Percentiles rank a stretch among this genome's conserved stretches.
Evolutionary conservation across 495 filamentous ascomycete genomes (phyloP).

Genomic region (Podospora tetraspora): DNA sequence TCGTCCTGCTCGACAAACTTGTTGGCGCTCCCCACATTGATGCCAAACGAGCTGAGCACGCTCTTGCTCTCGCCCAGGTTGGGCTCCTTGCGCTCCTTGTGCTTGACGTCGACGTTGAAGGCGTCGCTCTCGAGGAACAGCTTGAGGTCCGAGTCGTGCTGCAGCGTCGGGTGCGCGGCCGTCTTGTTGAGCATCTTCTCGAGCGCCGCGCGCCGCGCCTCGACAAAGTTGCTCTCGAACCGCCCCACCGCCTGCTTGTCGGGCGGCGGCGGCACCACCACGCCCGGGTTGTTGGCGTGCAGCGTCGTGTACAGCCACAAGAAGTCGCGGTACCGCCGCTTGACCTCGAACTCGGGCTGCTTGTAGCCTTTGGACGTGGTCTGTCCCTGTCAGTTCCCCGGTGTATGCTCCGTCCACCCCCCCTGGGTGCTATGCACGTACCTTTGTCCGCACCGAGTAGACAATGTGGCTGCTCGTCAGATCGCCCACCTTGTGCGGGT

Average conservation of each 20-base stretch:
- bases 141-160: constrained; percentile 90
- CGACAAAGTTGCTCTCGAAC: constrained; percentile 96
- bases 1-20: constrained; percentile 99
- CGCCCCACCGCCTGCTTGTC: constrained; percentile 97
- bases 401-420: background rate
- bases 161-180: constrained; percentile 81
- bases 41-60: constrained; percentile 78
- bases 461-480: constrained; percentile 95
- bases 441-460: constrained; percentile 91
- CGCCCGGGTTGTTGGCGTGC: constrained; percentile 88
- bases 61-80: constrained; percentile 86
- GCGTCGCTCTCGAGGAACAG: constrained; percentile 93
- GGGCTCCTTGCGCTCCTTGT: constrained; percentile 90
- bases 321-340: constrained; percentile 91
- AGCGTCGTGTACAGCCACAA: constrained; percentile 93
- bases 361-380: constrained; percentile 95
- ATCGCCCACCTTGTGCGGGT: constrained; percentile 97
- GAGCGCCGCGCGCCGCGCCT: constrained; percentile 79
- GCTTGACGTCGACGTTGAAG: constrained; percentile 94
- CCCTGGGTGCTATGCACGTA: constrained; percentile 34
- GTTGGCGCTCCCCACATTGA: constrained; percentile 62
- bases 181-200: constrained; percentile 98
- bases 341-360: constrained; percentile 83
- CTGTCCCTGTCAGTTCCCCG: constrained; percentile 35
- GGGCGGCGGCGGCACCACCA: constrained; percentile 91